Base-by-base conservation (phyloP, 176 grass and related monocot genomes). In the Oryza punctata region DNA sequence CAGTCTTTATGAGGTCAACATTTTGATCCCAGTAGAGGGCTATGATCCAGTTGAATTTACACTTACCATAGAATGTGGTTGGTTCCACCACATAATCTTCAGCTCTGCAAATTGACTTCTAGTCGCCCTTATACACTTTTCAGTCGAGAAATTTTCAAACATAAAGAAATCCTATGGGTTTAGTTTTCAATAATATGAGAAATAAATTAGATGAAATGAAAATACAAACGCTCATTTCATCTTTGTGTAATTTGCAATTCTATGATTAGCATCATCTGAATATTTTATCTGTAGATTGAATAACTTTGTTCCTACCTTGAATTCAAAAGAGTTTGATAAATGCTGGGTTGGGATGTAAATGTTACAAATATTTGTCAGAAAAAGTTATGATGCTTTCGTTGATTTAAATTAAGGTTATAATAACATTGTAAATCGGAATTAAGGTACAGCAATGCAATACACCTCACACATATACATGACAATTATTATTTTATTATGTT, bases 1-100 rank as follows among this genome's bases (percentile, higher is more conserved):
- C 28, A 86, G 52, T 80, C 90, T 89, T 85, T 98, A 98, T 71
- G 87, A 88, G 75, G 77, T 98, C 46, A 57, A 93, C 79, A 69
- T 98, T 72, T 85, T 78, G 37, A 91, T 98, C 59, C 92, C 91
- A 18, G 85, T 95, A 67, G 82, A 88, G 68, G 91, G 88, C 79
- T 98, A 98, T 85, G 89, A 95, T 86, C 90, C 93, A 63, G 82
- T 98, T 82, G 89, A 91, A 75, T 95, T 98, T 83, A 91, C 80
- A 16, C 89, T 98, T 54, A 91, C 87, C 35, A 98, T 95, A 82
- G 65, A 85, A 88, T 98, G 92, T 77, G 92, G 96, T 98, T 85
- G 79, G 96, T 97, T 87, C 76, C 88, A 72, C 46, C 82, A 77
- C 46, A 77, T 67, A 81, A 68, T 60, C 49, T 54, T 70, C 40